Evolutionary conservation across 2,329 filamentous ascomycete species (phyloP), one percentile per base, ranked within the genome.

Genomic region (Alternaria rosae): DNA sequence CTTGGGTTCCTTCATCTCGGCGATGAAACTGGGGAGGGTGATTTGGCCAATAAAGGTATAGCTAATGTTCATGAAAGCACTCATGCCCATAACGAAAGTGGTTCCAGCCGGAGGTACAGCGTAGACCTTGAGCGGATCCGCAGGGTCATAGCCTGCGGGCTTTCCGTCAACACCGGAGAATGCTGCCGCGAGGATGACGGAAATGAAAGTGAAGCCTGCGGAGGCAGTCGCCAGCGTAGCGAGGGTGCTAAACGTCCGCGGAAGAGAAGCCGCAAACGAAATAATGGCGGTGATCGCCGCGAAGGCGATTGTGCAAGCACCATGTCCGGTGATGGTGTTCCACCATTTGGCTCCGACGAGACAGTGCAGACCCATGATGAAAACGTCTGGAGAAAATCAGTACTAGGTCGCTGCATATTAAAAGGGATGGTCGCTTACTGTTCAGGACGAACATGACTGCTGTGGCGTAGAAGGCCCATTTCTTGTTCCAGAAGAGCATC

Each of bases 11-110:
- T 86, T 91, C 94, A 97, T 97, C 80, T 97, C 94, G 4, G 94
- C 93, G 67, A 97, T 97, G 82, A 97, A 97, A 70, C 91, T 94
- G 1, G 94, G 94, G 13, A 97, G 85, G 0, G 94, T 97, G 72
- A 97, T 97, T 77, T 97, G 94, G 0, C 94, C 94, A 69, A 97
- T 97, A 76, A 97, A 97, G 0, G 94, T 97, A 78, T 97, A 97
- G 80, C 90, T 92, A 76, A 97, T 97, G 80, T 97, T 97, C 78
- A 97, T 85, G 80, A 97, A 97, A 0, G 94, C 94, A 55, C 89
- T 93, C 85, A 97, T 90, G 21, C 90, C 93, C 3, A 86, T 83
- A 4, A 97, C 92, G 70, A 96, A 97, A 0, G 91, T 91, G 0
- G 92, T 96, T 17, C 89, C 87, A 3, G 84, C 79, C 3, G 88